Evolutionary conservation across 2,329 filamentous ascomycete genomes (phyloP).

Genomic region (Aspergillus ochraceus): DNA sequence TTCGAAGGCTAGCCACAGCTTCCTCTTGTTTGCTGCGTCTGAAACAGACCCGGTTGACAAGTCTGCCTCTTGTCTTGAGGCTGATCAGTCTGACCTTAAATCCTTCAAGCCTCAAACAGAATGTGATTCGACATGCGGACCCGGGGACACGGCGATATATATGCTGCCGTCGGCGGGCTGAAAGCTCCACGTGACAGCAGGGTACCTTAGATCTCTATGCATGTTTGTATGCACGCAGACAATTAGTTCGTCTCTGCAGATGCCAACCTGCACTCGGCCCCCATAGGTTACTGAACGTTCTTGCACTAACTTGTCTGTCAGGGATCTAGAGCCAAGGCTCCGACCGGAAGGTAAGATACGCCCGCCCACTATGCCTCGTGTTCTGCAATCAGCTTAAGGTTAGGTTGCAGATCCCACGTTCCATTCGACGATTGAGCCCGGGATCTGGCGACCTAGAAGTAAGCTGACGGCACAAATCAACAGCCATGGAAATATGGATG

Average conservation of each 20-base stretch:
- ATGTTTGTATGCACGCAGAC: no score
- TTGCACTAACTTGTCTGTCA: background rate
- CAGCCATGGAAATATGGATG: background rate
- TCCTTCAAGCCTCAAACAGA: background rate
- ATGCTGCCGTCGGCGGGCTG: background rate
- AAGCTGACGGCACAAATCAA: background rate
- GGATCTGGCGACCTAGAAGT: background rate
- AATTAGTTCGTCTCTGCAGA: background rate
- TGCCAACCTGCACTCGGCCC: background rate
- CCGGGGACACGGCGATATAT: background rate
- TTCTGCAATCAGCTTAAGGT: background rate
- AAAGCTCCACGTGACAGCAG: background rate
- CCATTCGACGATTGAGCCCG: background rate
- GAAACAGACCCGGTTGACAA: background rate
- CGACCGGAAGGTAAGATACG: background rate
- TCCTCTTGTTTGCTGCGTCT: background rate
- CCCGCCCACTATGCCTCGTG: background rate
- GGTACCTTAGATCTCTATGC: background rate
- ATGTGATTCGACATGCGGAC: background rate
- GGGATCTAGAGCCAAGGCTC: background rate
- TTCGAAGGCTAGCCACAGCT: background rate
- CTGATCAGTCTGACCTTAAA: background rate
- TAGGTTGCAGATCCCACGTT: background rate
- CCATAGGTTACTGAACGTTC: background rate
- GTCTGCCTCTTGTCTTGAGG: background rate